Evolutionary conservation across 2,329 filamentous ascomycete species (phyloP).

Genomic region (Beauveria medogensis): DNA sequence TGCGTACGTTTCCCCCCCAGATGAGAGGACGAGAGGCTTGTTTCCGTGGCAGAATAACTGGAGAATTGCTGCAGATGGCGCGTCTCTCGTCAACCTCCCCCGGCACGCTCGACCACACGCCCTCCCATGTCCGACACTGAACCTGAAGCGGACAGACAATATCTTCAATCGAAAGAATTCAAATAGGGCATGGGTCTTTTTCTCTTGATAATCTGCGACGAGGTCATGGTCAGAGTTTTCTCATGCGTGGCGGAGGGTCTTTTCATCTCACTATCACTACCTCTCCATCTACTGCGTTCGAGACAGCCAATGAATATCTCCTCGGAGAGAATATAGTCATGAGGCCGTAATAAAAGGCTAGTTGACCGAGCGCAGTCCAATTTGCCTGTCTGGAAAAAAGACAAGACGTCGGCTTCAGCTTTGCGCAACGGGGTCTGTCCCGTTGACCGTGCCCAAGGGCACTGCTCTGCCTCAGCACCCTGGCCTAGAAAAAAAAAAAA

Average conservation of each 20-base stretch:
- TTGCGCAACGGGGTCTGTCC: background rate
- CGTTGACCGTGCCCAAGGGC: background rate
- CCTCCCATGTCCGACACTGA: background rate
- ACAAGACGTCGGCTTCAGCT: slow-evolving; percentile 4
- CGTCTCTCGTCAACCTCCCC: background rate
- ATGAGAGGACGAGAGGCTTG: background rate
- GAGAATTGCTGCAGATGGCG: background rate
- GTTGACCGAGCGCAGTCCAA: background rate
- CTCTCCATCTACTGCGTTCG: background rate
- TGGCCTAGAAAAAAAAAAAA: background rate
- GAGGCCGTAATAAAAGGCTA: too few relatives aligned
- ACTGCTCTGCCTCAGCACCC: background rate
- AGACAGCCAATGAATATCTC: background rate
- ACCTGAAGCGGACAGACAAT: background rate
- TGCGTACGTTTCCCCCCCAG: background rate
- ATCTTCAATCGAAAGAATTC: background rate
- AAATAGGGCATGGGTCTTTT: background rate
- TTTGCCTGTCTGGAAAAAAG: background rate
- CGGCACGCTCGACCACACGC: background rate
- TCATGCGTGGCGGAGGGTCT: background rate
- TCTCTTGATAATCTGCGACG: background rate
- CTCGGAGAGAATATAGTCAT: background rate
- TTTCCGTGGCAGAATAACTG: slow-evolving; percentile 8
- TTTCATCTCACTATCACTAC: too few relatives aligned
- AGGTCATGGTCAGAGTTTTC: background rate